These are phyloP conservation scores for Trichoderma sp. DNA, from an alignment of 2,329 filamentous ascomycete species.

Conservation along the genomic window DNA sequence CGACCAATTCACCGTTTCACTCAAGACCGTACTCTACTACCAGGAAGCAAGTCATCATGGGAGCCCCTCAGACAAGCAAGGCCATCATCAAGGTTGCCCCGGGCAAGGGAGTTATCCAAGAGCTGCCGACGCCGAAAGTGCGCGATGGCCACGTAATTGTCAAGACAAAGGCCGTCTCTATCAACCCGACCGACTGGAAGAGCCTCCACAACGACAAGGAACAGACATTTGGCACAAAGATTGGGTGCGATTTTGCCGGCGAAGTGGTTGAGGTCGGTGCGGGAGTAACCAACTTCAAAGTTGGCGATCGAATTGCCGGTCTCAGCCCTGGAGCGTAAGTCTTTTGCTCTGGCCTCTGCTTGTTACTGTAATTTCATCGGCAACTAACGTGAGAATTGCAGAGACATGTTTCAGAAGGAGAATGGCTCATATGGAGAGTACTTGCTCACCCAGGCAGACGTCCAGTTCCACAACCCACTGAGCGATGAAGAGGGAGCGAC, in stretches of 20 bases:
- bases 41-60: background rate
- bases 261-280: slow-evolving; percentile 49
- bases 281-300: slow-evolving; percentile 45
- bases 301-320: slow-evolving; percentile 52
- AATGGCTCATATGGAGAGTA: slow-evolving; percentile 48
- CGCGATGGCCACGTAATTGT: slow-evolving; percentile 35
- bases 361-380: background rate
- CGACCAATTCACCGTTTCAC: background rate
- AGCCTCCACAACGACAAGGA: slow-evolving; percentile 29
- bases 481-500: slow-evolving; percentile 50
- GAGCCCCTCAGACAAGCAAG: background rate
- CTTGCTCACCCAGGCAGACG: slow-evolving; percentile 41
- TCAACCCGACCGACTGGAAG: slow-evolving; percentile 43
- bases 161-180: slow-evolving; percentile 37
- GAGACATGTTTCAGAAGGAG: slow-evolving; percentile 36
- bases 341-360: too few species aligned
- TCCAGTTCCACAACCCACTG: slow-evolving; percentile 49
- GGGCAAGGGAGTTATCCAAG: background rate
- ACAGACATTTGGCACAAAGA: slow-evolving; percentile 26
- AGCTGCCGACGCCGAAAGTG: slow-evolving; percentile 1
- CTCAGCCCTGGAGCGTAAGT: slow-evolving; percentile 38
- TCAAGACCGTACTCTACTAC: background rate
- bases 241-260: slow-evolving; percentile 52
- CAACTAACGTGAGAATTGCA: background rate
- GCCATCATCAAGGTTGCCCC: background rate